Conservation (phyloP, 2,329 filamentous ascomycete genomes). For the Balansia obtecta region DNA sequence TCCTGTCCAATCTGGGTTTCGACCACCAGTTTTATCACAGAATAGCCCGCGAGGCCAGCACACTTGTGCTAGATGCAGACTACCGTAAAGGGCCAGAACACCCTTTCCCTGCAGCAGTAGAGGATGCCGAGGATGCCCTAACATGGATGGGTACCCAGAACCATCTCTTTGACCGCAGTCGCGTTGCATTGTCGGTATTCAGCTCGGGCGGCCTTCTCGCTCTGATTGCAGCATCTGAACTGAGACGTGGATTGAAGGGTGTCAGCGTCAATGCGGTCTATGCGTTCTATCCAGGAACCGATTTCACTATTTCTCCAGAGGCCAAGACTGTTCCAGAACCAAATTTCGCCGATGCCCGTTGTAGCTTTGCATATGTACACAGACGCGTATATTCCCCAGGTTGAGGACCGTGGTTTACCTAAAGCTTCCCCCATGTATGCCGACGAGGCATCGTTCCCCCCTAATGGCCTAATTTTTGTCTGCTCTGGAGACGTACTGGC, state of each 20-base stretch:
- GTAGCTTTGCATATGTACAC: slow-evolving; percentile 16
- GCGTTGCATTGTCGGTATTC: slow-evolving; percentile 32
- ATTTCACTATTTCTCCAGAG: slow-evolving; percentile 18
- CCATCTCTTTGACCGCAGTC: slow-evolving; percentile 18
- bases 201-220: slow-evolving; percentile 34
- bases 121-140: slow-evolving; percentile 24
- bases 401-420: slow-evolving; percentile 17
- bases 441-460: slow-evolving; percentile 1
- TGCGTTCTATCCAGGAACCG: slow-evolving; percentile 28
- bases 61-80: slow-evolving; percentile 19
- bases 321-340: slow-evolving; percentile 16
- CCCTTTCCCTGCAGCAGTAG: slow-evolving; percentile 22
- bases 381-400: slow-evolving; percentile 19
- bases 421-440: slow-evolving; percentile 22
- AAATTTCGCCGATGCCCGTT: background rate
- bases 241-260: slow-evolving; percentile 16
- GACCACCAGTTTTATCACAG: slow-evolving; percentile 25
- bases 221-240: slow-evolving; percentile 16
- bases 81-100: slow-evolving; percentile 29
- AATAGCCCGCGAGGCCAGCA: slow-evolving; percentile 15
- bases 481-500: slow-evolving; percentile 23
- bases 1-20: slow-evolving; percentile 23
- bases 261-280: slow-evolving; percentile 37
- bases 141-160: slow-evolving; percentile 17
- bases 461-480: slow-evolving; percentile 19